Base-by-base conservation (phyloP, 73 alveolate genomes). In the Loxodes magnus region DNA sequence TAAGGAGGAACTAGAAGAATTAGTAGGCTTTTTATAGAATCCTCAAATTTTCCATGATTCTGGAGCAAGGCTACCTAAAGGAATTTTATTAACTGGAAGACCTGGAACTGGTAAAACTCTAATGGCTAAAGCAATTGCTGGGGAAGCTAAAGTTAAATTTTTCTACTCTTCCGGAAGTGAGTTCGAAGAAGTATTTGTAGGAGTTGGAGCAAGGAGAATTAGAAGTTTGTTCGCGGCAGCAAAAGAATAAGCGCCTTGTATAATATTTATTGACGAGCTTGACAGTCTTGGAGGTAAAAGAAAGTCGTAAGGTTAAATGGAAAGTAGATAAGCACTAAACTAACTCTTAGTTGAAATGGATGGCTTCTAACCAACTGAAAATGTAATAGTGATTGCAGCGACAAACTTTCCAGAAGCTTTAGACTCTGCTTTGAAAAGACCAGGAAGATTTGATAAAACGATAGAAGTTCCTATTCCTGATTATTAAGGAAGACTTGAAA, bases 61-160 rank as follows among this genome's bases (percentile, higher is more conserved):
- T 23, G 95, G 95, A 15, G 95, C 95, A 19, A 51, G 22, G 38
- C 35, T 51, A 23, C 51, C 65, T 20, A 64, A 5, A 58, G 93
- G 92, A 22, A 64, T 83, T 37, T 58, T 83, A 43, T 67, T 83
- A 5, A 74, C 73, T 15, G 96, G 96, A n/a, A 64, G 71, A 37
- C 96, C 96, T 1, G 96, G 96, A 4, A 76, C 86, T 24, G 96
- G 96, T 5, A 83, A 83, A 60, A 83, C 96, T 12, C 67, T 83
- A 9, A 56, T 86, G 29, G 97, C 97, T 5, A 86, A 92, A 83
- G 97, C 97, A 3, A 78, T 86, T 20, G 97, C 94, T 24, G 93
- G 93, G 24, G 93, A 86, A 75, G 81, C 94, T 3, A 87, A 82
- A 34, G 79, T 85, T 14, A 56, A 64, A 19, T 86, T 86, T 67